Base-by-base conservation (phyloP, 768 basidiomycete species). In the Mrakia blollopis region DNA sequence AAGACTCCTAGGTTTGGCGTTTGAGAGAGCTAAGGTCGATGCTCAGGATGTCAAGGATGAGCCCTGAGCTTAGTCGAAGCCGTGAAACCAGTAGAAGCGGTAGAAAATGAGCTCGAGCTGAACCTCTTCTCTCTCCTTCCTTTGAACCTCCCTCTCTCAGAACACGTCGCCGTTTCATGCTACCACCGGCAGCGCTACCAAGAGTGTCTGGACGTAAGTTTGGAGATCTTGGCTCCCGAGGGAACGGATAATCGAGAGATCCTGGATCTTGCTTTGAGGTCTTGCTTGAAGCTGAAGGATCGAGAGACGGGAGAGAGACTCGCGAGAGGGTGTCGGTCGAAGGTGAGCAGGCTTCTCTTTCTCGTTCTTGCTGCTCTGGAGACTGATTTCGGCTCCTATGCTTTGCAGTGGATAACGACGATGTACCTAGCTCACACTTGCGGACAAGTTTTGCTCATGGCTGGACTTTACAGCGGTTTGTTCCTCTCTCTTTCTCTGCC, bases 171-270 rank as follows among this genome's bases (percentile, higher is more conserved):
- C 23, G 54, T 61, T 8, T 54, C 65, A 0, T n/a, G 41, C 35
- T 77, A 77, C 72, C 57, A 73, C 30, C 71, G 71, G 5, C 62
- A 44, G 28, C 44, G 39, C 6, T 73, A 57, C 47, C 28, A 30
- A 13, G 60, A 73, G 39, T 47, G 70, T 30, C 65, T 77, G 18
- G 37, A 18, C 28, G 30, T 72, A 41, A 68, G 72, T 21, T 32
- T 50, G 25, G 32, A n/a, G 1, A n/a, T 73, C 0, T 37, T 73
- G 9, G 61, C 72, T 30, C 32, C 44, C 5, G 61, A 61, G 13
- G 62, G 44, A 5, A 67, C 44, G 21, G 76, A 77, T 30, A 77
- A 77, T 32, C 71, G 76, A 25, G 76, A 77, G 52, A 65, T 61
- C 5, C 8, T 73, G 41, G 76, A 77, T 35, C 61, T 73, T 18